Conservation (phyloP, 306 rosid genomes). For the Dicorynia guianensis region DNA sequence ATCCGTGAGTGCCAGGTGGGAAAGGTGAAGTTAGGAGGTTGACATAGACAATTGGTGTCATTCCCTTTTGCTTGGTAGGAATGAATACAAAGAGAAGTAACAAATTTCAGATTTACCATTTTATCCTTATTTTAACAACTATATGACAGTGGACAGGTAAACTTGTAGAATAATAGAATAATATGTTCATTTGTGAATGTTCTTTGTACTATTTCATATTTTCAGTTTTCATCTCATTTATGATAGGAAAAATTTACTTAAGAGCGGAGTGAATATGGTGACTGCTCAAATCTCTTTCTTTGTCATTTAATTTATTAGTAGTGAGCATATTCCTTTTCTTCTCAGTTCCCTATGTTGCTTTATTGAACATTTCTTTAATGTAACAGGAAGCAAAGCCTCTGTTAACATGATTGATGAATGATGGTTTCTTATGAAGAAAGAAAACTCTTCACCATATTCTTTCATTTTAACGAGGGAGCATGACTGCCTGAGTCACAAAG, state of each 20-base stretch:
- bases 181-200: background rate
- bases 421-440: too few relatives aligned
- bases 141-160: background rate
- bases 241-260: background rate
- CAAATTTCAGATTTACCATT: background rate
- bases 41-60: background rate
- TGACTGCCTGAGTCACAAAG: too few relatives aligned
- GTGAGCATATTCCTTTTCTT: too few relatives aligned
- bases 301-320: too few relatives aligned
- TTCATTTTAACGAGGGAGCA: too few relatives aligned
- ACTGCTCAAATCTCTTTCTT: too few relatives aligned
- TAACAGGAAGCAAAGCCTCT: too few relatives aligned
- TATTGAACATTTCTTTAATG: too few relatives aligned
- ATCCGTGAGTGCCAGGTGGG: background rate
- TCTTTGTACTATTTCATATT: background rate
- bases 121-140: background rate
- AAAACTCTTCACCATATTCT: too few relatives aligned
- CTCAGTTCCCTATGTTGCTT: too few relatives aligned
- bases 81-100: background rate
- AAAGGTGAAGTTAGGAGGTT: slow-evolving; percentile 16
- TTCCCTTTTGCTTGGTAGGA: background rate
- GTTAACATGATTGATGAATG: too few relatives aligned
- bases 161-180: background rate
- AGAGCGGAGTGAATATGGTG: too few relatives aligned
- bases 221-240: background rate